phyloP scores from a whole-genome alignment of 108 stramenopile species.

The Discostella pseudostelligera region DNA sequence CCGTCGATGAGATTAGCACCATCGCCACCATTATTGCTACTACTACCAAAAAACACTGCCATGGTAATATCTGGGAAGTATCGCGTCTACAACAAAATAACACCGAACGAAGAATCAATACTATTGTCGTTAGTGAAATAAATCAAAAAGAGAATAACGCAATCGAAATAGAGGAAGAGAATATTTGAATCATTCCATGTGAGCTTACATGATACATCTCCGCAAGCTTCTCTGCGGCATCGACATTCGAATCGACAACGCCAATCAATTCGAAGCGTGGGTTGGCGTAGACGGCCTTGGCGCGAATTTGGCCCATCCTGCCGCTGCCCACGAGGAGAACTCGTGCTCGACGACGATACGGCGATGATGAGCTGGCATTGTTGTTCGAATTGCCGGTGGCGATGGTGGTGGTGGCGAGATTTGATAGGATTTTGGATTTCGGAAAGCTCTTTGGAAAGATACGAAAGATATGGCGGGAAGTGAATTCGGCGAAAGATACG shows the following conservation, averaged over 20 bases:
- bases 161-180: too few relatives aligned
- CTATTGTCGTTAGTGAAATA: too few relatives aligned
- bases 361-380: too few relatives aligned
- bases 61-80: constrained; percentile 15
- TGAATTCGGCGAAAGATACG: too few relatives aligned
- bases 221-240: constrained; percentile 38
- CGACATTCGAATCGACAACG: constrained; percentile 52
- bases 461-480: too few relatives aligned
- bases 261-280: constrained; percentile 57
- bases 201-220: constrained; percentile 35
- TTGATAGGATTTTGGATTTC: too few relatives aligned
- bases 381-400: too few relatives aligned
- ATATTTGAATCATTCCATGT: constrained; percentile 3
- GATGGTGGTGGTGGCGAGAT: too few relatives aligned
- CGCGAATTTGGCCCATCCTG: constrained; percentile 68
- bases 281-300: constrained; percentile 49
- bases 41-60: constrained; percentile 19
- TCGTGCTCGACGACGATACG: too few relatives aligned
- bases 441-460: too few relatives aligned
- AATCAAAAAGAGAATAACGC: too few relatives aligned
- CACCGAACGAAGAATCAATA: constrained; percentile 15
- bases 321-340: constrained; percentile 57
- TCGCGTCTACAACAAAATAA: constrained; percentile 3
- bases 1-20: constrained; percentile 45
- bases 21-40: constrained; percentile 14